phyloP scores from a whole-genome alignment of 164 flowering plant genomes.

The Stephania cephalantha region DNA sequence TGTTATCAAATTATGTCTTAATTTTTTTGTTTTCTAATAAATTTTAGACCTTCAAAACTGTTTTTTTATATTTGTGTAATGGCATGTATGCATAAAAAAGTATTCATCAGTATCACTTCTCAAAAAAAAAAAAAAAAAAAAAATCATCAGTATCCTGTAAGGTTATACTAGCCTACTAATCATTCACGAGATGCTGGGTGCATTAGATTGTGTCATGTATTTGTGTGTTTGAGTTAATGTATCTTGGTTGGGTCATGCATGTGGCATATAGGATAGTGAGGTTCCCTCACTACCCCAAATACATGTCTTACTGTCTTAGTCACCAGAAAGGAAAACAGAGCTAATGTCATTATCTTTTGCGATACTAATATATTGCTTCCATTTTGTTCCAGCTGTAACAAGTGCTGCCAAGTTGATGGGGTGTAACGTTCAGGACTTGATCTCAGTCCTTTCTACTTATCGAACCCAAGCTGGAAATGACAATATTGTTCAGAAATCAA shows the following conservation, averaged over 20 bases:
- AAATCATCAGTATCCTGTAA: not conserved
- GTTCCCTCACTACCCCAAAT: not conserved
- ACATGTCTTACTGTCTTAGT: no score
- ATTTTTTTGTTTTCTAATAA: not conserved
- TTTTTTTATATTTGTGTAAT: not conserved
- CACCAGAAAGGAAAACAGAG: no score
- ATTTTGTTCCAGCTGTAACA: constrained; percentile 51
- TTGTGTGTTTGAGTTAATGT: no score
- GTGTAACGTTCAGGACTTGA: constrained; percentile 55
- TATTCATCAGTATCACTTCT: not conserved
- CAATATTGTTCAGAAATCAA: constrained; percentile 48
- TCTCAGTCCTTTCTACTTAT: constrained; percentile 48
- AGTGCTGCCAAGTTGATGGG: constrained; percentile 73
- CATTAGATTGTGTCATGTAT: not conserved
- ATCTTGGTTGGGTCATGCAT: not conserved
- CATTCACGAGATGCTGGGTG: not conserved
- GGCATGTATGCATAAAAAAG: not conserved
- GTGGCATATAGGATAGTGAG: not conserved
- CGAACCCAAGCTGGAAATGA: constrained; percentile 61
- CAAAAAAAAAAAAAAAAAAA: not conserved
- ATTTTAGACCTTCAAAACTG: not conserved
- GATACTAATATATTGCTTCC: not conserved
- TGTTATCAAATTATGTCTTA: not conserved
- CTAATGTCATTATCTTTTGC: not conserved
- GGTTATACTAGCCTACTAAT: no score